Conservation (phyloP, 2,329 filamentous ascomycete species). For the Chaetothyriales sp. region DNA sequence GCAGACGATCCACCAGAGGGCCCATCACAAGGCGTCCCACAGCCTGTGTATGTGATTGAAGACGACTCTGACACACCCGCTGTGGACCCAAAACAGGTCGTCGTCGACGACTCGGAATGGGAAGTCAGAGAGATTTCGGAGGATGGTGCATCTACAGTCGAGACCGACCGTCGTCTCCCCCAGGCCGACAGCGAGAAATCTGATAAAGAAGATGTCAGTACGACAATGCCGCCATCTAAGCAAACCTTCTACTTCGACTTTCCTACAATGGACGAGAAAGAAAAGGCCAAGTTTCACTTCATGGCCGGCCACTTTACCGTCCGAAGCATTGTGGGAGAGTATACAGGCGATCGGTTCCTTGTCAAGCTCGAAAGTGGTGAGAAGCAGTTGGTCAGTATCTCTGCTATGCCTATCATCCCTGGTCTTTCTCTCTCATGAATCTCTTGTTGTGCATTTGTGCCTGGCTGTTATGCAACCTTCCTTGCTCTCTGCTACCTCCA, state of each 20-base stretch:
- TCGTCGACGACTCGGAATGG: not conserved
- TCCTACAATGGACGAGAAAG: constrained; percentile 20
- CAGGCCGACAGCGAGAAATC: not conserved
- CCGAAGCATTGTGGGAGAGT: constrained; percentile 20
- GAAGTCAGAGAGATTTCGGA: not conserved
- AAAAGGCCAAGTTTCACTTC: constrained; percentile 24
- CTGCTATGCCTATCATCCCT: not conserved
- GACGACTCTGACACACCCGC: not conserved
- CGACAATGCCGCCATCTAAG: not conserved
- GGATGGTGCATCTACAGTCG: not conserved
- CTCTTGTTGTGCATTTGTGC: not conserved
- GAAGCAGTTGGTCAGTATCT: constrained; percentile 21
- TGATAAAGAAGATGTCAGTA: not conserved
- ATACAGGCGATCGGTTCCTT: constrained; percentile 18
- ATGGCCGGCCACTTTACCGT: constrained; percentile 26
- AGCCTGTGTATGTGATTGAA: not conserved
- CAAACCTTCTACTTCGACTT: constrained; percentile 19
- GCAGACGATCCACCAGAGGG: constrained; percentile 9
- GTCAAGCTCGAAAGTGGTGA: constrained; percentile 26
- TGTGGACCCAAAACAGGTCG: not conserved
- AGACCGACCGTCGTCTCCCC: not conserved
- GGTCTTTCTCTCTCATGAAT: not conserved
- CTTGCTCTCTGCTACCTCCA: not conserved
- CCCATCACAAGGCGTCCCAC: not conserved
- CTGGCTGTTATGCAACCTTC: not conserved